Evolutionary conservation across 2,329 filamentous ascomycete species (phyloP).

Genomic region (Fusarium siculi): DNA sequence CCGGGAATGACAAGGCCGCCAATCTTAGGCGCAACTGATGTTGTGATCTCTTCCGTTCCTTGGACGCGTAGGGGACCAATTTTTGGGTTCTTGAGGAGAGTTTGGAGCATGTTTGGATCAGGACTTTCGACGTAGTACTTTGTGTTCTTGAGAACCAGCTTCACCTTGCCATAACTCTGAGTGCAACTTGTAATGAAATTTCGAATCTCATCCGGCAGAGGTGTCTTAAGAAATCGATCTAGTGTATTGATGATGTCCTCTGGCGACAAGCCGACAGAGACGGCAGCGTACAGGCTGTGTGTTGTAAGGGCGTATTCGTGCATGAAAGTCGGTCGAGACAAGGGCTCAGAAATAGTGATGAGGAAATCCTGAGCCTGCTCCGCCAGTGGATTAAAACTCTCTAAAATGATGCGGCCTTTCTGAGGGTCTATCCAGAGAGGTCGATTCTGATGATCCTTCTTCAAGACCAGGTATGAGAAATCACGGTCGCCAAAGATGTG

Average conservation of each 20-base stretch:
- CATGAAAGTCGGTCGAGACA: constrained; percentile 88
- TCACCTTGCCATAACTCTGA: constrained; percentile 93
- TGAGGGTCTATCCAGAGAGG: constrained; percentile 94
- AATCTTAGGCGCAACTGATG: constrained; percentile 85
- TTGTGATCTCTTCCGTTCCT: constrained; percentile 76
- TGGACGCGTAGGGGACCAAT: constrained; percentile 85
- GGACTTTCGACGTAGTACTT: constrained; percentile 94
- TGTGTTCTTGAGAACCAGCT: constrained; percentile 93
- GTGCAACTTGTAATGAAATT: constrained; percentile 84
- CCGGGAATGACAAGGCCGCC: constrained; percentile 91
- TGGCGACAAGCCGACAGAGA: constrained; percentile 91
- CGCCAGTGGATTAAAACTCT: constrained; percentile 91
- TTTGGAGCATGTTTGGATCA: constrained; percentile 86
- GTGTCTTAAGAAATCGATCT: constrained; percentile 88
- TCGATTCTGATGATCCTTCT: constrained; percentile 88
- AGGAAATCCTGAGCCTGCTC: constrained; percentile 92
- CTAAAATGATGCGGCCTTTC: constrained; percentile 87
- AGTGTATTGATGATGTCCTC: constrained; percentile 90
- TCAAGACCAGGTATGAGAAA: constrained; percentile 84
- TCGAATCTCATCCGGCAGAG: constrained; percentile 82
- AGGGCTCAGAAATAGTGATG: constrained; percentile 93
- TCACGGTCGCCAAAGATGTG: constrained; percentile 67
- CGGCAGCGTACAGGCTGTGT: constrained; percentile 93
- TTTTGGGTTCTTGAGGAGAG: constrained; percentile 82
- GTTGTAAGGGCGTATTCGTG: constrained; percentile 94